Evolutionary conservation across 768 basidiomycete genomes (phyloP).

Genomic region (Chalciporus pseudorubinellus): DNA sequence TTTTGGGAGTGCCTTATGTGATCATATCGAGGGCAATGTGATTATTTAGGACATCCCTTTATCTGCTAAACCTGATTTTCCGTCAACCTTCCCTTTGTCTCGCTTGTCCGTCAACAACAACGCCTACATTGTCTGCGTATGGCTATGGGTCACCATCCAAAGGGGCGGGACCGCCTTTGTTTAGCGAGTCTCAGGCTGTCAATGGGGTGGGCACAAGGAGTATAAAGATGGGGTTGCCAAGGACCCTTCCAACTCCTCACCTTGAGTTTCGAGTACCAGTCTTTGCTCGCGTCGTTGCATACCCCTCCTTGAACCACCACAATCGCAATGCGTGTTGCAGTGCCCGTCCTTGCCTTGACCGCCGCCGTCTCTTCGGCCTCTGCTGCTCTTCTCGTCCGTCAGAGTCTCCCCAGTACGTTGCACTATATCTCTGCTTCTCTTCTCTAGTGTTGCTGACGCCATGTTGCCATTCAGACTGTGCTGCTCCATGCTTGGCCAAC

Average conservation of each 20-base stretch:
- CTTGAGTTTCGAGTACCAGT: constrained; percentile 18
- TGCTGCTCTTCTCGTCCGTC: constrained; percentile 19
- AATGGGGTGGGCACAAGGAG: not conserved
- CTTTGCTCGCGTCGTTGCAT: not conserved
- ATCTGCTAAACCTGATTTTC: not conserved
- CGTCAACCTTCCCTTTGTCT: not conserved
- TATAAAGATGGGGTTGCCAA: not conserved
- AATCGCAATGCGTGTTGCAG: constrained; percentile 18
- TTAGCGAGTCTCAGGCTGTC: constrained; percentile 4
- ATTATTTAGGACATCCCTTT: constrained; percentile 13
- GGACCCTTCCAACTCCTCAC: constrained; percentile 26
- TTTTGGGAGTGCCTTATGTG: not conserved
- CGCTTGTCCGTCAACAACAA: too few relatives aligned
- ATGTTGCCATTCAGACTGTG: constrained; percentile 45
- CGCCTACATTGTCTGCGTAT: too few relatives aligned
- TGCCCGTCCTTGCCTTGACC: constrained; percentile 13
- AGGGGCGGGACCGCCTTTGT: constrained; percentile 4
- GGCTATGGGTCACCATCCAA: too few relatives aligned
- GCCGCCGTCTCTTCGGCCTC: constrained; percentile 13
- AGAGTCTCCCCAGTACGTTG: constrained; percentile 24
- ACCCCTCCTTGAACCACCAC: not conserved
- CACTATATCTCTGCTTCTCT: not conserved
- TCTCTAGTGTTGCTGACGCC: not conserved
- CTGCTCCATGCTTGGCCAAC: constrained; percentile 43
- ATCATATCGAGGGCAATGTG: not conserved